Evolutionary conservation across 805 yeast species (phyloP), one percentile per base, ranked within the genome.

Genomic region (Pichia membranifaciens): DNA sequence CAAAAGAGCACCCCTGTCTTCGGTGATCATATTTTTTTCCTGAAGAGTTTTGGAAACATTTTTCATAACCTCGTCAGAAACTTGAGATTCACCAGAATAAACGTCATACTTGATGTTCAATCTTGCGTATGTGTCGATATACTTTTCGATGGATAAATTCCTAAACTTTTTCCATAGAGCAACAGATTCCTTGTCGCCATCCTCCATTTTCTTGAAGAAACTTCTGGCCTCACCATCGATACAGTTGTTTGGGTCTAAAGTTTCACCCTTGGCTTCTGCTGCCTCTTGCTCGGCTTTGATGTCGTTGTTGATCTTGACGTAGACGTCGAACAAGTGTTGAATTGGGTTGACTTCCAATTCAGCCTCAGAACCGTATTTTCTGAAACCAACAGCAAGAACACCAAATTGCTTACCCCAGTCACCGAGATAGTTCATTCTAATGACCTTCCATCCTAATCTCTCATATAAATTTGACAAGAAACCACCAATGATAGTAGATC

Each of bases 341-440:
- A 93, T 90, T 49, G 99, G 97, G 65, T 93, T 93, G 41, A 61
- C 59, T 47, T 72, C 72, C 54, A 93, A 75, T 45, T 71, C 70
- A 60, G 82, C 86, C 64, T 84, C 95, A 52, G 75, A 68, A 43
- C 99, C 99, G 63, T 85, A 93, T 61, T 78, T 81, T 48, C 80
- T 78, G 67, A 84, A 93, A 41, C 97, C 99, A 52, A 93, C 84
- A 22, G 98, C 99, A 57, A 93, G 75, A 40, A 93, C 67, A 68
- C 99, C 99, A 61, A 91, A 93, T 73, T 93, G 99, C 70, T 93
- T 93, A 49, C 99, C 99, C 99, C 99, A 93, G 70, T 93, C 99
- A 61, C 99, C 99, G 56, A 93, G 75, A 69, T 93, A 93, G 74
- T 93, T 93, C 73, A 91, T 76, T 70, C 97, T 80, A 56, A 77